These are phyloP conservation scores for Echites panduratus DNA, from an alignment of 257 asterid genomes.

Conservation along the genomic window DNA sequence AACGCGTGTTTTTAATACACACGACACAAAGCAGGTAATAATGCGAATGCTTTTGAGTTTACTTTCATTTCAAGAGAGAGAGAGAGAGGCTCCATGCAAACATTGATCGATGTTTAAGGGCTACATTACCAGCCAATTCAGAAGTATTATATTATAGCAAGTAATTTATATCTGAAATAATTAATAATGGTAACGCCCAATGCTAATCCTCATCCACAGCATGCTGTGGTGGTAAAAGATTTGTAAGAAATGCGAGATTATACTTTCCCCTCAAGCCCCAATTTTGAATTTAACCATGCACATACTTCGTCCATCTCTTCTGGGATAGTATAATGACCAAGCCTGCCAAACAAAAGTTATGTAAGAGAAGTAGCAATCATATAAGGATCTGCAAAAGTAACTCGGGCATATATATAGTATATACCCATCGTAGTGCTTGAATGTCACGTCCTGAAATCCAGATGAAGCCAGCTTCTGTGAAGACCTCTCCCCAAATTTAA, in stretches of 20 bases:
- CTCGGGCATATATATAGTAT: slow-evolving; percentile 31
- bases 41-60: too few relatives aligned
- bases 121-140: background rate
- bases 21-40: too few relatives aligned
- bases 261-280: slow-evolving; percentile 55
- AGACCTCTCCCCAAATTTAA: slow-evolving; percentile 63
- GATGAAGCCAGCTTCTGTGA: slow-evolving; percentile 41
- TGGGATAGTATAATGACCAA: slow-evolving; percentile 75
- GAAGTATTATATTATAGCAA: background rate
- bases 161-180: background rate
- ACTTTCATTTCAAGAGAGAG: too few relatives aligned
- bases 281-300: slow-evolving; percentile 57
- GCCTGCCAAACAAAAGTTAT: slow-evolving; percentile 35
- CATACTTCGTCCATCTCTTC: slow-evolving; percentile 78
- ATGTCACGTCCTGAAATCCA: slow-evolving; percentile 55
- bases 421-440: slow-evolving; percentile 59
- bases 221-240: background rate
- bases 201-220: slow-evolving; percentile 3
- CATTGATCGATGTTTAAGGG: slow-evolving; percentile 7
- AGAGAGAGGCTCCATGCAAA: too few relatives aligned
- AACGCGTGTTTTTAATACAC: too few relatives aligned
- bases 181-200: background rate
- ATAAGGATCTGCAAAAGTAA: background rate
- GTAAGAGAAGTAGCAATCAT: background rate
- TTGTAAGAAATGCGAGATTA: slow-evolving; percentile 1